Conservation (phyloP, 139 green algal species). For the Volvox reticuliferus region DNA sequence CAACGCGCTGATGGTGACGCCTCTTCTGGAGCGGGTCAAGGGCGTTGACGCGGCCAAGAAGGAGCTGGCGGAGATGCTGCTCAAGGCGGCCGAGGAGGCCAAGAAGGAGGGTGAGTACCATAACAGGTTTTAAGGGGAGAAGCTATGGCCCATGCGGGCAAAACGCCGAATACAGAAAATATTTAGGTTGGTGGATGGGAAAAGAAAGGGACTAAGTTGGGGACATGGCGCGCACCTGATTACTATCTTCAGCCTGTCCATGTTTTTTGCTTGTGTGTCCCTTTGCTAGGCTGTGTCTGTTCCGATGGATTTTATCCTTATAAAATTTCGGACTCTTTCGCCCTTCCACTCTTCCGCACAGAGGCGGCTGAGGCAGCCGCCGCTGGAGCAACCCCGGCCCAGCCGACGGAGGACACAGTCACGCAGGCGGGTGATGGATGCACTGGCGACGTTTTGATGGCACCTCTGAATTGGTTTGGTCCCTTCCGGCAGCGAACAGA, state of each 20-base stretch:
- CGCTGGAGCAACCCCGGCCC: not conserved
- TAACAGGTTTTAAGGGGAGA: not conserved
- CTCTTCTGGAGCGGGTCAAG: constrained; percentile 87
- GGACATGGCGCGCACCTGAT: too few relatives aligned
- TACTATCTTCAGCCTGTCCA: too few relatives aligned
- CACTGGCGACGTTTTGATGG: too few relatives aligned
- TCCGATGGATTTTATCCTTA: too few relatives aligned
- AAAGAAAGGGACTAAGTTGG: too few relatives aligned
- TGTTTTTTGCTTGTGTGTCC: too few relatives aligned
- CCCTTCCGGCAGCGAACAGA: too few relatives aligned
- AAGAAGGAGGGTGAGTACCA: constrained; percentile 61
- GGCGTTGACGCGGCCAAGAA: constrained; percentile 68
- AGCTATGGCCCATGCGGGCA: too few relatives aligned
- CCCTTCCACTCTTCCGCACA: not conserved
- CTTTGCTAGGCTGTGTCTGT: too few relatives aligned
- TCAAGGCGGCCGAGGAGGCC: constrained; percentile 65
- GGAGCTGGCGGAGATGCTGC: constrained; percentile 74
- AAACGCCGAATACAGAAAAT: too few relatives aligned
- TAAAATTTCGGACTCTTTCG: not conserved
- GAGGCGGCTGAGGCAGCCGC: constrained; percentile 33
- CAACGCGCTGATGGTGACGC: constrained; percentile 89
- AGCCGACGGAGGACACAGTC: constrained; percentile 51
- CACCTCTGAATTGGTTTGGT: too few relatives aligned
- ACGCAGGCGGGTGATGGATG: constrained; percentile 36
- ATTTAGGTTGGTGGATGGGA: too few relatives aligned